Conservation (phyloP, 768 basidiomycete genomes). For the Mycena polygramma region DNA sequence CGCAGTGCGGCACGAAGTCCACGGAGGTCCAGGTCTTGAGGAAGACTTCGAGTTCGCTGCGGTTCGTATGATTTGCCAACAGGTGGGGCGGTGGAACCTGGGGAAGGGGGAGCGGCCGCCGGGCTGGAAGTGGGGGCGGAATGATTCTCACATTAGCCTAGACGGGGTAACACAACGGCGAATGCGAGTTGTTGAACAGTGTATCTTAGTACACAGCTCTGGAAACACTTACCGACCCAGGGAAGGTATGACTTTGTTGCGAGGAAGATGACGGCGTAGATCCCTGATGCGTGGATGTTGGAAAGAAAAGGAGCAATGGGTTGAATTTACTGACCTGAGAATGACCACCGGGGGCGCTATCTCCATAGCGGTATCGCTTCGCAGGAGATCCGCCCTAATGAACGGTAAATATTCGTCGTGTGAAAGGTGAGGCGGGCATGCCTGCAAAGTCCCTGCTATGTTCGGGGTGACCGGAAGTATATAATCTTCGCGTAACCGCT, state of each 20-base stretch:
- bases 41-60: not conserved
- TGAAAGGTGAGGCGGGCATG: not conserved
- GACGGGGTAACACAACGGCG: too few species aligned
- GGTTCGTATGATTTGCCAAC: not conserved
- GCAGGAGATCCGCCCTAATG: not conserved
- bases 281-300: not conserved
- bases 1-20: not conserved
- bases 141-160: not conserved
- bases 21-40: not conserved
- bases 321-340: not conserved
- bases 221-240: not conserved
- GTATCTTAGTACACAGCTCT: too few species aligned
- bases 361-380: not conserved
- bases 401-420: not conserved
- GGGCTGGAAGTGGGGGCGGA: not conserved
- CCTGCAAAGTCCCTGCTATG: not conserved
- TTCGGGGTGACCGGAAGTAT: not conserved
- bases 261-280: not conserved
- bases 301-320: not conserved
- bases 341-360: not conserved
- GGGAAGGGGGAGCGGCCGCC: not conserved
- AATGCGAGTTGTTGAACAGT: too few species aligned
- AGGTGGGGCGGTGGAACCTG: not conserved
- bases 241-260: too few species aligned
- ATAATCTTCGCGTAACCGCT: not conserved